These are phyloP conservation scores for Chlorencoelia australis DNA, from an alignment of 2,329 filamentous ascomycete genomes.

Conservation along the genomic window DNA sequence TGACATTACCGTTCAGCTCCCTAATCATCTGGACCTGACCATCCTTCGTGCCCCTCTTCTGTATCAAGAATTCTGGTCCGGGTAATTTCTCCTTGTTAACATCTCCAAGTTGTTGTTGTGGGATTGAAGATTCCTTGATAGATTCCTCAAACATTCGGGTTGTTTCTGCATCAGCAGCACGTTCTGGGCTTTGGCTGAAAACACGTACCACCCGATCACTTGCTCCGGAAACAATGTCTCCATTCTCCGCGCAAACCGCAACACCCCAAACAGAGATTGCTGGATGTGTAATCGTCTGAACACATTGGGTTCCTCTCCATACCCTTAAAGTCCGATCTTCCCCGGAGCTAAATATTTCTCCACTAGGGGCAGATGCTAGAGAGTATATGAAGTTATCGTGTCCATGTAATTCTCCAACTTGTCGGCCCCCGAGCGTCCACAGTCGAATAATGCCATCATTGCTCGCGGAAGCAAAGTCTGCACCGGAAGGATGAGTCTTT, in stretches of 20 bases:
- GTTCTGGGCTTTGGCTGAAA: slow-evolving; percentile 64
- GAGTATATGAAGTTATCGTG: slow-evolving; percentile 96
- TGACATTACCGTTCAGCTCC: slow-evolving; percentile 70
- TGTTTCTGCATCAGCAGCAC: slow-evolving; percentile 58
- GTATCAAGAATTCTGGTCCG: slow-evolving; percentile 74
- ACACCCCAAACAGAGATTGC: slow-evolving; percentile 95
- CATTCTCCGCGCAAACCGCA: slow-evolving; percentile 68
- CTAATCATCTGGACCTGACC: slow-evolving; percentile 90
- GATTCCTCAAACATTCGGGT: slow-evolving; percentile 70
- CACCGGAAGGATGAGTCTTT: slow-evolving; percentile 63
- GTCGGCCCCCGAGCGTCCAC: slow-evolving; percentile 72
- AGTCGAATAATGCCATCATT: slow-evolving; percentile 85
- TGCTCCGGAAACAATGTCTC: slow-evolving; percentile 87
- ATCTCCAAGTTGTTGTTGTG: slow-evolving; percentile 70
- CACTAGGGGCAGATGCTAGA: slow-evolving; percentile 64
- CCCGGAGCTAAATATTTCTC: slow-evolving; percentile 81
- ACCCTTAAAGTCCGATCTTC: slow-evolving; percentile 90
- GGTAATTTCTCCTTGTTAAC: slow-evolving; percentile 91
- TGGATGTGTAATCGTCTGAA: slow-evolving; percentile 94
- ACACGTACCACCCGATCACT: slow-evolving; percentile 81
- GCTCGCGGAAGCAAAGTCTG: slow-evolving; percentile 88
- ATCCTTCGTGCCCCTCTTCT: slow-evolving; percentile 84
- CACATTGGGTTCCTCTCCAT: slow-evolving; percentile 73
- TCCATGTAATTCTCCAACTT: slow-evolving; percentile 68
- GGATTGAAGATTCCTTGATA: slow-evolving; percentile 75